phyloP scores from a whole-genome alignment of 2,329 filamentous ascomycete genomes.

The Boeremia exigua region DNA sequence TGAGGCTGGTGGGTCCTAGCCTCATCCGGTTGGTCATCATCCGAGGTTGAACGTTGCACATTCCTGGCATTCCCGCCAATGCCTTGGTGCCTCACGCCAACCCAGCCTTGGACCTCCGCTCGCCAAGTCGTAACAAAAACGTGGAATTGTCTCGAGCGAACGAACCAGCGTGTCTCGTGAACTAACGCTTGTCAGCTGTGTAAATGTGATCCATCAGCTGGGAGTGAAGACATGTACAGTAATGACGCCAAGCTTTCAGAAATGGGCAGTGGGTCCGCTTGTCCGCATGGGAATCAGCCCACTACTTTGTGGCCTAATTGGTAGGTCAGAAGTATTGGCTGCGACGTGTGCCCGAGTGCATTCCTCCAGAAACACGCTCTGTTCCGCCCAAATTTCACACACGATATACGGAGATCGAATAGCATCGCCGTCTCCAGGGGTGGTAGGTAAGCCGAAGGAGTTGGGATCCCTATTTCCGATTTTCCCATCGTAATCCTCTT shows the following conservation, averaged over 20 bases:
- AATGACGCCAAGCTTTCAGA: constrained; percentile 13
- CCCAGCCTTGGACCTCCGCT: constrained; percentile 7
- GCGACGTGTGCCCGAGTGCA: constrained; percentile 15
- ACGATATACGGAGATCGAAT: not conserved
- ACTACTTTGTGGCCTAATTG: constrained; percentile 18
- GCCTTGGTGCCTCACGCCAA: constrained; percentile 21
- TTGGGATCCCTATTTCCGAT: not conserved
- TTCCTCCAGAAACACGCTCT: constrained; percentile 4
- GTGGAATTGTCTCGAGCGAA: constrained; percentile 9
- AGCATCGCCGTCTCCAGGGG: not conserved
- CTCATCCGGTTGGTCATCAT: constrained; percentile 19
- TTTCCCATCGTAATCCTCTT: not conserved
- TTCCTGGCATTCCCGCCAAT: constrained; percentile 22
- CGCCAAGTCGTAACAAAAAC: constrained; percentile 13
- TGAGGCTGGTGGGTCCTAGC: constrained; percentile 38
- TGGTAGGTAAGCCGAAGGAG: constrained; percentile 1
- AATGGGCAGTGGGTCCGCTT: constrained; percentile 20
- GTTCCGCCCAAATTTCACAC: constrained; percentile 9
- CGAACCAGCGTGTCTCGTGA: not conserved
- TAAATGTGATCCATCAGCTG: not conserved
- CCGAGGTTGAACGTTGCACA: constrained; percentile 22
- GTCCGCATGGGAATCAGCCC: constrained; percentile 16
- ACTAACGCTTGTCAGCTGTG: not conserved
- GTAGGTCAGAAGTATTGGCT: constrained; percentile 21
- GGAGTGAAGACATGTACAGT: not conserved